These are phyloP conservation scores for Pelargonium myrrhifolium DNA, from an alignment of 441 rosid genomes.

Conservation along the genomic window DNA sequence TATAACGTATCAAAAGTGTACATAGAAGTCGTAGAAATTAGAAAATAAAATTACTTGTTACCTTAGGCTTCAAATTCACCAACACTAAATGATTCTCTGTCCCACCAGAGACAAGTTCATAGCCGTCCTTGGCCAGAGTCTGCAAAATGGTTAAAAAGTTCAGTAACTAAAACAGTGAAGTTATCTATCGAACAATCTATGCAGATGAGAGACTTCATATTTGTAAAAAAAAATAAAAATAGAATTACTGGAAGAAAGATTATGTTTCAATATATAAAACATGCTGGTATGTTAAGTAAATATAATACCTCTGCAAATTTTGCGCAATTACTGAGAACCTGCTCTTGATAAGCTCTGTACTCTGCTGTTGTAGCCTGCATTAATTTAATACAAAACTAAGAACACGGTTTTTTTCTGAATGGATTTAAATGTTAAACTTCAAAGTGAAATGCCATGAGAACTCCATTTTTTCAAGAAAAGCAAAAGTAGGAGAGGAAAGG, in stretches of 20 bases:
- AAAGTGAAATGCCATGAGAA: neutral
- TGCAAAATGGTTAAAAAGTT: slow-evolving; percentile 11
- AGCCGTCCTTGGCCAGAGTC: slow-evolving; percentile 21
- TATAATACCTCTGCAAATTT: slow-evolving; percentile 25
- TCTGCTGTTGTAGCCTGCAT: slow-evolving; percentile 28
- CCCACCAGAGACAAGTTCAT: slow-evolving; percentile 27
- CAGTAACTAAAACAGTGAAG: neutral
- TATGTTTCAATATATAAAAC: slow-evolving; percentile 12
- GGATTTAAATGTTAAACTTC: neutral
- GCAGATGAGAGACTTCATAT: neutral
- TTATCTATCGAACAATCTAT: neutral
- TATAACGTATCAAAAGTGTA: neutral
- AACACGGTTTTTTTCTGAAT: neutral
- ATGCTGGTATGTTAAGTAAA: slow-evolving; percentile 1
- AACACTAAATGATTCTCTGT: slow-evolving; percentile 29
- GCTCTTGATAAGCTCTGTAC: slow-evolving; percentile 30
- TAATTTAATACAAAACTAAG: neutral
- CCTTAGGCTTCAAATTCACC: slow-evolving; percentile 27
- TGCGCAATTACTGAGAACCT: slow-evolving; percentile 26
- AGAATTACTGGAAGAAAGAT: neutral
- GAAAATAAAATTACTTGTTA: slow-evolving; percentile 5
- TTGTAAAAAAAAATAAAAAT: neutral
- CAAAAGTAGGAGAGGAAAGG: neutral
- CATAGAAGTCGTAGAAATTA: neutral
- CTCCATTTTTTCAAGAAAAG: neutral